phyloP scores from a whole-genome alignment of 768 basidiomycete species.

The Agaricus subrufescens region DNA sequence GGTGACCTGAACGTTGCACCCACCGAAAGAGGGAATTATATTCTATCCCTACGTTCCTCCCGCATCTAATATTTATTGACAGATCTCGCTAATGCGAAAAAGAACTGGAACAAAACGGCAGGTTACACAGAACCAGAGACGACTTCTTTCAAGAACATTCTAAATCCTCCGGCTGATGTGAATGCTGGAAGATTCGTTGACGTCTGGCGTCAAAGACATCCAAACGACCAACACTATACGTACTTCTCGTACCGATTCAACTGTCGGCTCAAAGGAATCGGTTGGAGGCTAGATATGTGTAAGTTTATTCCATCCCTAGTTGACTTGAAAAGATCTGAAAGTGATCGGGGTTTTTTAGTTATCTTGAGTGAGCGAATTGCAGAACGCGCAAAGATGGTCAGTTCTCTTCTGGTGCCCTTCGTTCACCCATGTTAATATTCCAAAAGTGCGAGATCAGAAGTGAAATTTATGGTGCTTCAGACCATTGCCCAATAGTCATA shows the following conservation, averaged over 20 bases:
- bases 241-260: constrained; percentile 85
- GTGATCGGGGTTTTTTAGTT: constrained; percentile 35
- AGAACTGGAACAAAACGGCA: constrained; percentile 85
- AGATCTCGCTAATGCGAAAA: constrained; percentile 67
- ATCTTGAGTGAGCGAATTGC: constrained; percentile 68
- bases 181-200: constrained; percentile 59
- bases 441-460: constrained; percentile 74
- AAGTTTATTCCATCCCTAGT: constrained; percentile 16
- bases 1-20: constrained; percentile 89
- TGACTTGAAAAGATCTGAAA: background rate
- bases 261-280: constrained; percentile 73
- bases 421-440: background rate
- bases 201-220: constrained; percentile 73
- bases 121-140: constrained; percentile 85
- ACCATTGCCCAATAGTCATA: constrained; percentile 78
- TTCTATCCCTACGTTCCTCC: background rate
- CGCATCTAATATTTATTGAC: background rate
- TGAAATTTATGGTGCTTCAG: constrained; percentile 85
- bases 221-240: constrained; percentile 67
- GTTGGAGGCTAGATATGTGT: constrained; percentile 90
- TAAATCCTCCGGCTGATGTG: constrained; percentile 43
- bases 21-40: constrained; percentile 53
- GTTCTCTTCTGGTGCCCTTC: constrained; percentile 4
- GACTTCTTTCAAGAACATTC: constrained; percentile 63
- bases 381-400: constrained; percentile 56